These are phyloP conservation scores for Ophiocordyceps camponoti-rufipedis DNA, from an alignment of 2,329 filamentous ascomycete species.

Conservation along the genomic window DNA sequence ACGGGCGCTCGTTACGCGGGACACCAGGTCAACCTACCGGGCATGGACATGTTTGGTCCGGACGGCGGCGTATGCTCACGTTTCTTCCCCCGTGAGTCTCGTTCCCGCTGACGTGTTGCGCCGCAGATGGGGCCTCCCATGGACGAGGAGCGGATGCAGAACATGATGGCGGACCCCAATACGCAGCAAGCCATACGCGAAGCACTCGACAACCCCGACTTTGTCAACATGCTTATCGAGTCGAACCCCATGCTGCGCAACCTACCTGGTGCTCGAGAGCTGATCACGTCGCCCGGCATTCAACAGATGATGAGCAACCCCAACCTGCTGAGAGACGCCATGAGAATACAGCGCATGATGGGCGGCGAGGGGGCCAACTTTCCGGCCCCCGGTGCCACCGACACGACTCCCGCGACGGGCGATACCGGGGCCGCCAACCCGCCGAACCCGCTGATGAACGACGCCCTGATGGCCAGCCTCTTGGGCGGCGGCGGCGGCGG, in stretches of 20 bases:
- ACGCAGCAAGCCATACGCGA: slow-evolving; percentile 82
- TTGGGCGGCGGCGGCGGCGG: slow-evolving; percentile 6
- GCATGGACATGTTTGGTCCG: slow-evolving; percentile 75
- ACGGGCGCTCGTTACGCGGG: slow-evolving; percentile 91
- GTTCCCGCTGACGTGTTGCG: slow-evolving; percentile 8
- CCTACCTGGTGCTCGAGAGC: slow-evolving; percentile 60
- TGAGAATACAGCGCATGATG: slow-evolving; percentile 63
- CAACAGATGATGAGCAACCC: slow-evolving; percentile 88
- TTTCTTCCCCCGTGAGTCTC: background rate
- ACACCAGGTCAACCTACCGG: slow-evolving; percentile 65
- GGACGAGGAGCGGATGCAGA: slow-evolving; percentile 61
- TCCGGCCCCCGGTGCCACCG: slow-evolving; percentile 79
- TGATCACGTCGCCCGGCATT: slow-evolving; percentile 78
- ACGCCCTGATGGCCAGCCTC: slow-evolving; percentile 11
- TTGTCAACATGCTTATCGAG: slow-evolving; percentile 89
- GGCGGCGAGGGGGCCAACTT: slow-evolving; percentile 44
- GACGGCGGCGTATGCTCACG: slow-evolving; percentile 66
- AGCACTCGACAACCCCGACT: slow-evolving; percentile 83
- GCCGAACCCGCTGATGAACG: slow-evolving; percentile 25
- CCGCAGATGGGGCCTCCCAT: slow-evolving; percentile 74
- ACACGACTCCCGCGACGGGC: slow-evolving; percentile 46
- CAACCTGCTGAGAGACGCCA: slow-evolving; percentile 61
- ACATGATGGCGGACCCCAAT: slow-evolving; percentile 77
- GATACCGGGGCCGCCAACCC: slow-evolving; percentile 11
- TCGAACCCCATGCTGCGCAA: slow-evolving; percentile 68